Conservation (phyloP, 108 stramenopile species). For the Stephanodiscus minutulus region DNA sequence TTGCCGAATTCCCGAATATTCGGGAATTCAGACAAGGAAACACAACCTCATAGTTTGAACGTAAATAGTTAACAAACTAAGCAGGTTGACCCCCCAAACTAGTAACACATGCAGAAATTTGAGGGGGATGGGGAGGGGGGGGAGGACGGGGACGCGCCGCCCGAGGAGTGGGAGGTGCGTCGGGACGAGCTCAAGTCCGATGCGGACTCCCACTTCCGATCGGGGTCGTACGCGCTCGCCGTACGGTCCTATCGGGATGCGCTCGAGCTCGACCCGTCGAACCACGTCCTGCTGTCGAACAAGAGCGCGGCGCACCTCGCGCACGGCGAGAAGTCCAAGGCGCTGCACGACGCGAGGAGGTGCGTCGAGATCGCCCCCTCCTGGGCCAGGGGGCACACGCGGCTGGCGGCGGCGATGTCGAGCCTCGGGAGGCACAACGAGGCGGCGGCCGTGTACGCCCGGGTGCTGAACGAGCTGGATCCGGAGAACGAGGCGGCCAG, state of each 20-base stretch:
- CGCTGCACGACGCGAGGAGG: constrained; percentile 69
- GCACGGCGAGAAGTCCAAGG: constrained; percentile 72
- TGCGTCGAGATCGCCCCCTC: constrained; percentile 49
- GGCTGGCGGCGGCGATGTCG: constrained; percentile 80
- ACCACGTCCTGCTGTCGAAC: constrained; percentile 68
- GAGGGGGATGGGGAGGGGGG: too few relatives aligned
- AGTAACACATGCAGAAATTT: too few relatives aligned
- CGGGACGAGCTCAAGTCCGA: constrained; percentile 66
- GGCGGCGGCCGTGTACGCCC: constrained; percentile 61
- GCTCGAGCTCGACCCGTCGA: constrained; percentile 67
- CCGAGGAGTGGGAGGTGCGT: constrained; percentile 84
- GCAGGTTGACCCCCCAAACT: too few relatives aligned
- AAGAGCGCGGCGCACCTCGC: constrained; percentile 85
- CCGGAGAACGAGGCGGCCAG: constrained; percentile 58
- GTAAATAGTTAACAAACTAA: too few relatives aligned
- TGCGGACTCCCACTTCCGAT: constrained; percentile 75
- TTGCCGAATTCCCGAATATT: too few relatives aligned
- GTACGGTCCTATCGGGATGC: constrained; percentile 72
- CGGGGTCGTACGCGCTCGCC: constrained; percentile 55
- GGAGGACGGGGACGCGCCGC: constrained; percentile 9
- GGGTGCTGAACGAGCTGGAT: constrained; percentile 58
- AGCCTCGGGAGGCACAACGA: constrained; percentile 67
- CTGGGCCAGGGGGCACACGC: constrained; percentile 71
- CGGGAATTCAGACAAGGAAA: too few relatives aligned
- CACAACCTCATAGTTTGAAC: too few relatives aligned